These are phyloP conservation scores for Liquidambar formosana DNA, from an alignment of 164 flowering plant genomes.

Conservation along the genomic window DNA sequence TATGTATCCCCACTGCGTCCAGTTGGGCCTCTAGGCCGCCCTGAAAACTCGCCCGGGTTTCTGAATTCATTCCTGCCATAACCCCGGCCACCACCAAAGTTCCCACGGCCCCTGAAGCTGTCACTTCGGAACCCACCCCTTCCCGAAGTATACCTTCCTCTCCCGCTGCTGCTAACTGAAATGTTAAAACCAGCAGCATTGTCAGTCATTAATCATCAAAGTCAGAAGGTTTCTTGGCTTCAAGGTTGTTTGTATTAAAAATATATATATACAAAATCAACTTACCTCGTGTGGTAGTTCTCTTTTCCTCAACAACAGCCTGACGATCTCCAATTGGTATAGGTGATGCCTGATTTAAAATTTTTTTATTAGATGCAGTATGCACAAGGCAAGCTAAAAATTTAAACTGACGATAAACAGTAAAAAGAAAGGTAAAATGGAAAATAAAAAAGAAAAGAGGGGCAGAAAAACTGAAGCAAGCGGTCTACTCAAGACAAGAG, in stretches of 20 bases:
- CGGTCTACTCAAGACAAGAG: too few species aligned
- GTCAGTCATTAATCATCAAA: neutral
- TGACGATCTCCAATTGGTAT: slow-evolving; percentile 51
- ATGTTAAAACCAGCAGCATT: slow-evolving; percentile 2
- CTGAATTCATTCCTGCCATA: slow-evolving; percentile 65
- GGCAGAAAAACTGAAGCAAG: neutral
- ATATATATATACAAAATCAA: neutral
- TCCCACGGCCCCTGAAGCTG: slow-evolving; percentile 64
- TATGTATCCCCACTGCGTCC: slow-evolving; percentile 50
- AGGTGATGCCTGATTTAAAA: slow-evolving; percentile 47
- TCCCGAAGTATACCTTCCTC: slow-evolving; percentile 56
- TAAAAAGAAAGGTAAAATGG: neutral
- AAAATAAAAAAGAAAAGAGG: neutral
- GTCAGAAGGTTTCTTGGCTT: neutral
- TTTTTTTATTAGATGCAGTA: neutral
- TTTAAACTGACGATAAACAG: too few species aligned
- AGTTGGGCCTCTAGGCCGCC: slow-evolving; percentile 41
- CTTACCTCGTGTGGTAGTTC: slow-evolving; percentile 64
- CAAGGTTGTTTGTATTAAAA: neutral
- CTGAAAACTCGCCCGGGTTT: slow-evolving; percentile 57
- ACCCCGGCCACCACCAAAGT: slow-evolving; percentile 51
- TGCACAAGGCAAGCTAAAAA: neutral
- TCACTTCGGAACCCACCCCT: slow-evolving; percentile 67
- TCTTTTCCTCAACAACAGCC: slow-evolving; percentile 68
- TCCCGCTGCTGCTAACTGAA: slow-evolving; percentile 54